A percentile compares a stretch with the other conserved stretches of the same genome.
Conservation (phyloP, 345 rosid genomes). For the Hypericum perforatum region DNA sequence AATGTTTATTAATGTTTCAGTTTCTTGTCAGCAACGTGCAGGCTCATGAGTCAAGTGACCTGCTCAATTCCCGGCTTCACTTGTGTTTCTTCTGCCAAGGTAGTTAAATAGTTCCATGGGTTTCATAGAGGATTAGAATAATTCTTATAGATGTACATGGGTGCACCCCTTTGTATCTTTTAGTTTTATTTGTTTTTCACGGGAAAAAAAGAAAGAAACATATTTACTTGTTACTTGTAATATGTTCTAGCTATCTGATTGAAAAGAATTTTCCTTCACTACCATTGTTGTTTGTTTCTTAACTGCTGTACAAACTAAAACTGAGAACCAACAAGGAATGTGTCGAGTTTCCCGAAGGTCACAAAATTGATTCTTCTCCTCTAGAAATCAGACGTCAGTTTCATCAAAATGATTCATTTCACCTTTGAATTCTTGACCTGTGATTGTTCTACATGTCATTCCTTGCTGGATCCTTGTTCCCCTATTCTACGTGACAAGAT, state of each 20-base stretch:
- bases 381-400: too few relatives aligned
- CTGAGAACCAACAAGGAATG: too few relatives aligned
- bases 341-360: too few relatives aligned
- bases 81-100: conserved; percentile 85
- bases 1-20: not conserved
- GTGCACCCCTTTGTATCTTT: not conserved
- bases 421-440: not conserved
- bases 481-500: too few relatives aligned
- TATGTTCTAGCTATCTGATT: too few relatives aligned
- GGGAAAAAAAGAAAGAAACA: not conserved
- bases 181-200: not conserved
- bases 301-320: too few relatives aligned
- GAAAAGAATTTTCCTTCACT: not conserved
- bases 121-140: too few relatives aligned
- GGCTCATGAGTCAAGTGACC: conserved; percentile 62
- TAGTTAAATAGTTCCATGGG: conserved; percentile 19
- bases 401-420: not conserved
- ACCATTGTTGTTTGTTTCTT: conserved; percentile 9
- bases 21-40: conserved; percentile 61
- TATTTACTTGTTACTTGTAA: too few relatives aligned
- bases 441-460: not conserved
- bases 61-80: conserved; percentile 92
- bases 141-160: too few relatives aligned
- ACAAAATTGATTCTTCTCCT: too few relatives aligned
- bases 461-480: too few relatives aligned